Evolutionary conservation across 192 early-diverging fungal genomes (phyloP).

Genomic region (Tieghemiomyces parasiticus): DNA sequence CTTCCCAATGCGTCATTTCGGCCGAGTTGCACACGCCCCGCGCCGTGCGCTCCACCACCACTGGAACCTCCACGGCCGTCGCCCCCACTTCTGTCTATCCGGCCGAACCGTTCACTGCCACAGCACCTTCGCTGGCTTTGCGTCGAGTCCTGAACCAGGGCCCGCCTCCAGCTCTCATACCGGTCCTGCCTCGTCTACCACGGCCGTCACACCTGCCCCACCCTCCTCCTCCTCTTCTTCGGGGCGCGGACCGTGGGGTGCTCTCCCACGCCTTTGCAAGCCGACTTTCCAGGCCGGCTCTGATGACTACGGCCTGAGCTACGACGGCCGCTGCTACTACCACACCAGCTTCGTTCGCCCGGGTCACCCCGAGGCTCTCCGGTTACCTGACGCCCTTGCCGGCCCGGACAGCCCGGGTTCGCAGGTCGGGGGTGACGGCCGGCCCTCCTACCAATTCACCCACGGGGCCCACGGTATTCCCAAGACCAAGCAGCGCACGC

Average conservation of each 20-base stretch:
- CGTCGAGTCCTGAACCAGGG: too few relatives aligned
- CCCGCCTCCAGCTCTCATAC: too few relatives aligned
- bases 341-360: neutral
- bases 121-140: too few relatives aligned
- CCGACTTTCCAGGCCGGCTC: neutral
- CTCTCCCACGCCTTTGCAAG: neutral
- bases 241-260: neutral
- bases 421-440: neutral
- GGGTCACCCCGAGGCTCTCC: neutral
- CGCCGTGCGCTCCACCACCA: neutral
- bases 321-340: slow-evolving; percentile 1
- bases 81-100: neutral
- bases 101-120: neutral
- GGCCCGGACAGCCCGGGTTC: neutral
- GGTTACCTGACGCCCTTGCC: too few relatives aligned
- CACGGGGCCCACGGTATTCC: slow-evolving; percentile 44
- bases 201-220: neutral
- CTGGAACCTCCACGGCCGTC: neutral
- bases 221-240: neutral
- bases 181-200: too few relatives aligned
- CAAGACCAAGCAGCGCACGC: slow-evolving; percentile 20
- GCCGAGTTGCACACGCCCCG: too few relatives aligned
- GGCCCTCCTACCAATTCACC: slow-evolving; percentile 35
- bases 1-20: too few relatives aligned
- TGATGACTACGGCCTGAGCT: neutral